Evolutionary conservation across 257 asterid species (phyloP).

Genomic region (Solanum sparsipilum): DNA sequence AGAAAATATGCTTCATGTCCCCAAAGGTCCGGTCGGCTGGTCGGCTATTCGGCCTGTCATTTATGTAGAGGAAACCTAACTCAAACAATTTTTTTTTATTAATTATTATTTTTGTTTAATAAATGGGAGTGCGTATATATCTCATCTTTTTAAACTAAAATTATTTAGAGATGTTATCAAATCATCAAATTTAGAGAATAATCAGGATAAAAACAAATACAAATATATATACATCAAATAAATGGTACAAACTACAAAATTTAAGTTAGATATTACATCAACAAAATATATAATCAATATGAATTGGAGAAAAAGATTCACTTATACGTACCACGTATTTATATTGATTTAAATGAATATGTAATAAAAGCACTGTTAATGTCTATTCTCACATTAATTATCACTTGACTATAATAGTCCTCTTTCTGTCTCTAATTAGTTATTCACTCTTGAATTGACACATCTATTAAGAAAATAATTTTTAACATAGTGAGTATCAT

Average conservation of each 20-base stretch:
- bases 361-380: neutral
- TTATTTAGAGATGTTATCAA: too few relatives aligned
- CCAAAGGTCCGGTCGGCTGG: neutral
- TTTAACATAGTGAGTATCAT: too few relatives aligned
- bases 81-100: neutral
- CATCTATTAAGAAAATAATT: too few relatives aligned
- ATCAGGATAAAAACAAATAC: neutral
- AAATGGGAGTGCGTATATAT: too few relatives aligned
- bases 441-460: too few relatives aligned
- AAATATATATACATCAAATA: too few relatives aligned
- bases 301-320: neutral
- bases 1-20: neutral
- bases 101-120: too few relatives aligned
- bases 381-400: neutral
- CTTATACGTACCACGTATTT: neutral
- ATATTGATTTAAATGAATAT: neutral
- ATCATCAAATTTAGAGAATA: too few relatives aligned
- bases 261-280: neutral
- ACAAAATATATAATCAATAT: too few relatives aligned
- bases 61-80: neutral
- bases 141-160: neutral
- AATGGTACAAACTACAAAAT: too few relatives aligned
- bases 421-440: too few relatives aligned
- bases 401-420: too few relatives aligned
- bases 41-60: neutral